A percentile compares a stretch with the other conserved stretches of the same genome.
These are phyloP conservation scores for Apiospora koreana DNA, from an alignment of 2,329 filamentous ascomycete genomes.

Conservation along the genomic window DNA sequence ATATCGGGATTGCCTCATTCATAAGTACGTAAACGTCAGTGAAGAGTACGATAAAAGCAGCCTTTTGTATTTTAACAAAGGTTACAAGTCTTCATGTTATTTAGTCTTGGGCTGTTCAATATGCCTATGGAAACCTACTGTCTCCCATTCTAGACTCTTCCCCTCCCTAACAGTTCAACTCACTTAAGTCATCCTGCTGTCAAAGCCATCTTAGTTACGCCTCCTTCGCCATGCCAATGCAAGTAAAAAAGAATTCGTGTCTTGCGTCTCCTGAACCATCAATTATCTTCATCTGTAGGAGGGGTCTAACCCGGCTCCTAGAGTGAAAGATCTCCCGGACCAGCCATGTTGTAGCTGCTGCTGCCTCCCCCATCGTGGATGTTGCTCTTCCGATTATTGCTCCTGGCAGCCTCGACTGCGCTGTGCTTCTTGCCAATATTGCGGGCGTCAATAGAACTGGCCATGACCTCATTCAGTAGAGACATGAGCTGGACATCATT, in stretches of 20 bases:
- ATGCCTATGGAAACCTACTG: not conserved
- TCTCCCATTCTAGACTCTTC: not conserved
- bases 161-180: not conserved
- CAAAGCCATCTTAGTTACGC: constrained; percentile 23
- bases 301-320: not conserved
- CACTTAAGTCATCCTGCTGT: constrained; percentile 4
- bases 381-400: constrained; percentile 24
- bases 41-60: not conserved
- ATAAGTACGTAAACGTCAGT: too few species aligned
- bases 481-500: constrained; percentile 83
- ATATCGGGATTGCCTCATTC: not conserved
- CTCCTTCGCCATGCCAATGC: constrained; percentile 35
- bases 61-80: not conserved
- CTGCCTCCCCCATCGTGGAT: constrained; percentile 19
- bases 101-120: not conserved
- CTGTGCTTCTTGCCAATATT: constrained; percentile 75
- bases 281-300: not conserved
- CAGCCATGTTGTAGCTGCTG: constrained; percentile 19
- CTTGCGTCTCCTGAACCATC: not conserved
- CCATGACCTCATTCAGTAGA: constrained; percentile 74
- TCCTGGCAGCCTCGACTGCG: constrained; percentile 51
- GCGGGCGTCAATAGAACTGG: constrained; percentile 69
- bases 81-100: not conserved
- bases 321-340: not conserved
- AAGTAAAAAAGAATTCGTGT: constrained; percentile 11